phyloP scores from a whole-genome alignment of 2,329 filamentous ascomycete species.

The Cercospora sp. region DNA sequence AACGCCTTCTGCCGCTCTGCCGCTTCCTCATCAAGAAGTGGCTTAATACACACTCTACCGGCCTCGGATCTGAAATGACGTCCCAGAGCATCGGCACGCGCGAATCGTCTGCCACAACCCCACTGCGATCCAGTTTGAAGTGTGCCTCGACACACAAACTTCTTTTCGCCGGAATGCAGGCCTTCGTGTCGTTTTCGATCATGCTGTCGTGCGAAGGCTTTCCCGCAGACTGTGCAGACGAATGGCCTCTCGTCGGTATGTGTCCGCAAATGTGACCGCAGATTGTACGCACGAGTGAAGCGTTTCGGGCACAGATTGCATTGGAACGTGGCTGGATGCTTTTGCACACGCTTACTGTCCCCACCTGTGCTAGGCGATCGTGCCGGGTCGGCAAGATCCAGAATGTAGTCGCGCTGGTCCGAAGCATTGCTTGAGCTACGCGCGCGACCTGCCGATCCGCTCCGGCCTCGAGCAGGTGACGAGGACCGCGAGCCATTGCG shows the following conservation, averaged over 20 bases:
- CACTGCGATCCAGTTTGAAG: slow-evolving; percentile 80
- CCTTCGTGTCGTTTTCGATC: slow-evolving; percentile 97
- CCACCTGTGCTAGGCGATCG: slow-evolving; percentile 67
- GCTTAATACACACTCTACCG: slow-evolving; percentile 93
- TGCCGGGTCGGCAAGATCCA: slow-evolving; percentile 85
- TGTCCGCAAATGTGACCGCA: slow-evolving; percentile 90
- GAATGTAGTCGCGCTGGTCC: slow-evolving; percentile 71
- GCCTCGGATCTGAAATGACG: slow-evolving; percentile 86
- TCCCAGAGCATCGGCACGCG: slow-evolving; percentile 89
- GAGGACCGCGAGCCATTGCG: slow-evolving; percentile 47
- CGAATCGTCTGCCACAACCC: slow-evolving; percentile 92
- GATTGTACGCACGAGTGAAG: slow-evolving; percentile 94
- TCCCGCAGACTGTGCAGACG: slow-evolving; percentile 93
- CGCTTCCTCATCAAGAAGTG: slow-evolving; percentile 92
- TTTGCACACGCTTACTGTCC: slow-evolving; percentile 78
- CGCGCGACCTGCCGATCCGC: slow-evolving; percentile 41
- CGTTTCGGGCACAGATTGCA: slow-evolving; percentile 91
- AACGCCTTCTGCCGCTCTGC: slow-evolving; percentile 73
- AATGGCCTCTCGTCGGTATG: slow-evolving; percentile 97
- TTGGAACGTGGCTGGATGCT: slow-evolving; percentile 96
- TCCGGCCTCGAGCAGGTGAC: slow-evolving; percentile 38
- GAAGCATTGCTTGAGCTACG: slow-evolving; percentile 55
- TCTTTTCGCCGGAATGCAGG: slow-evolving; percentile 95
- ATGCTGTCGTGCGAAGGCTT: slow-evolving; percentile 95
- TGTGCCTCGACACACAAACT: slow-evolving; percentile 93